These are phyloP conservation scores for Yamadazyma spencermartinsiae DNA, from an alignment of 1,139 yeast species.

Conservation along the genomic window DNA sequence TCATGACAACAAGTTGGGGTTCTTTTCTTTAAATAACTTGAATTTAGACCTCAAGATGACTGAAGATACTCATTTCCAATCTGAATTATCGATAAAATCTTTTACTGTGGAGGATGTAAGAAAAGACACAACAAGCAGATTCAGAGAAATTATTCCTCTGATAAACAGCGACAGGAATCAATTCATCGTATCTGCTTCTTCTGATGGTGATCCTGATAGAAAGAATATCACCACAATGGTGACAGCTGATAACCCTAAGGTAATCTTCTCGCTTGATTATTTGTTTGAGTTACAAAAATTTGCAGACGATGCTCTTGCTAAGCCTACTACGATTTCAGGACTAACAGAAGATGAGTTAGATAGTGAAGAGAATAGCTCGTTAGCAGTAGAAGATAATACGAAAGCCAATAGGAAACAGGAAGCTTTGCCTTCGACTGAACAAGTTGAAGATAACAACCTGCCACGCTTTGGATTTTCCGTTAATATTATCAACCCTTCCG, in stretches of 20 bases:
- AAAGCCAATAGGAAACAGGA: neutral
- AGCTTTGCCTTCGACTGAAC: neutral
- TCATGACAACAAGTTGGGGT: slow-evolving; percentile 53
- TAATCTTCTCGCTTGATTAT: slow-evolving; percentile 84
- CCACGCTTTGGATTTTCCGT: slow-evolving; percentile 53
- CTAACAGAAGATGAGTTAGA: slow-evolving; percentile 17
- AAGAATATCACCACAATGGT: slow-evolving; percentile 53
- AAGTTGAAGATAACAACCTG: neutral
- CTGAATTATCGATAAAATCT: slow-evolving; percentile 67
- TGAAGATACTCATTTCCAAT: slow-evolving; percentile 55
- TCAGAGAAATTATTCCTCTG: slow-evolving; percentile 78
- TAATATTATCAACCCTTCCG: slow-evolving; percentile 75
- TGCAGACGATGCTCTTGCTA: slow-evolving; percentile 44
- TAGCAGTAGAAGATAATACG: neutral
- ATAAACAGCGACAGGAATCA: slow-evolving; percentile 66
- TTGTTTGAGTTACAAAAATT: slow-evolving; percentile 73
- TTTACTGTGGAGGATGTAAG: slow-evolving; percentile 81
- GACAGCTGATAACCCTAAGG: slow-evolving; percentile 77
- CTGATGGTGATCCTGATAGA: slow-evolving; percentile 41
- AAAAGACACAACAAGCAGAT: slow-evolving; percentile 59
- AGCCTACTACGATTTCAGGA: slow-evolving; percentile 20
- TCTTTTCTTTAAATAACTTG: slow-evolving; percentile 62
- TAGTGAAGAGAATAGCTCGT: slow-evolving; percentile 4
- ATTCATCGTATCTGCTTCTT: slow-evolving; percentile 56
- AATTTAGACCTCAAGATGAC: slow-evolving; percentile 51